Evolutionary conservation across 2,329 filamentous ascomycete genomes (phyloP).

Genomic region (Byssochlamys sp.): DNA sequence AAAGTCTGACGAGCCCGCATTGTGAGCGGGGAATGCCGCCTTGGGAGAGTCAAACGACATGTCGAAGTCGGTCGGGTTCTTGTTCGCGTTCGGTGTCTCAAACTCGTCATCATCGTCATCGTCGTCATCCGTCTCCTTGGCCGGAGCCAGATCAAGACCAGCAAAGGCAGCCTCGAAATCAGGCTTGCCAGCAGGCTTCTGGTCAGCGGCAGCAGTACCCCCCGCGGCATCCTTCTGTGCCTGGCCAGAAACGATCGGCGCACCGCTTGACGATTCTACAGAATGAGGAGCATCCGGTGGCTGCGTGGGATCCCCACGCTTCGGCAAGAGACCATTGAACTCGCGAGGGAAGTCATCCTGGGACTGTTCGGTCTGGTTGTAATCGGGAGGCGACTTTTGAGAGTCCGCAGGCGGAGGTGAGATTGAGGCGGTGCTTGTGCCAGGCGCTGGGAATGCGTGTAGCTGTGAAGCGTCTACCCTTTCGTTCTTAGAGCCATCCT

Average conservation of each 20-base stretch:
- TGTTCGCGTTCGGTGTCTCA: slow-evolving; percentile 22
- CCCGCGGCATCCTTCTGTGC: slow-evolving; percentile 14
- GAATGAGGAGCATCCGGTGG: slow-evolving; percentile 31
- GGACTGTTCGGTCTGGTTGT: slow-evolving; percentile 21
- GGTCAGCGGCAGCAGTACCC: slow-evolving; percentile 11
- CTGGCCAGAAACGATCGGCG: slow-evolving; percentile 28
- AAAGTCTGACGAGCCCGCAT: slow-evolving; percentile 25
- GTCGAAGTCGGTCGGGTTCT: slow-evolving; percentile 33
- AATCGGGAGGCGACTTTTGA: slow-evolving; percentile 47
- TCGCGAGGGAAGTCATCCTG: slow-evolving; percentile 24
- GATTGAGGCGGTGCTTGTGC: slow-evolving; percentile 26
- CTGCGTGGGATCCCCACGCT: slow-evolving; percentile 30
- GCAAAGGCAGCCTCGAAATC: slow-evolving; percentile 42
- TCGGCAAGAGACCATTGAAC: slow-evolving; percentile 32
- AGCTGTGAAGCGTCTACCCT: slow-evolving; percentile 30
- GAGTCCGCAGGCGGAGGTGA: slow-evolving; percentile 44
- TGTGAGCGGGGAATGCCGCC: slow-evolving; percentile 13
- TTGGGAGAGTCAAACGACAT: slow-evolving; percentile 38
- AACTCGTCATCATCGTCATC: slow-evolving; percentile 41
- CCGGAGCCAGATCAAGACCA: slow-evolving; percentile 35
- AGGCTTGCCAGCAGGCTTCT: slow-evolving; percentile 24
- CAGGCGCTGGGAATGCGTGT: slow-evolving; percentile 30
- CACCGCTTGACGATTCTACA: slow-evolving; percentile 26
- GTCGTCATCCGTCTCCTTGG: slow-evolving; percentile 35
- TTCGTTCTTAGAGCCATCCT: slow-evolving; percentile 19